Evolutionary conservation across 2,329 filamentous ascomycete species (phyloP).

Genomic region (Magnaporthiopsis rhizophila): DNA sequence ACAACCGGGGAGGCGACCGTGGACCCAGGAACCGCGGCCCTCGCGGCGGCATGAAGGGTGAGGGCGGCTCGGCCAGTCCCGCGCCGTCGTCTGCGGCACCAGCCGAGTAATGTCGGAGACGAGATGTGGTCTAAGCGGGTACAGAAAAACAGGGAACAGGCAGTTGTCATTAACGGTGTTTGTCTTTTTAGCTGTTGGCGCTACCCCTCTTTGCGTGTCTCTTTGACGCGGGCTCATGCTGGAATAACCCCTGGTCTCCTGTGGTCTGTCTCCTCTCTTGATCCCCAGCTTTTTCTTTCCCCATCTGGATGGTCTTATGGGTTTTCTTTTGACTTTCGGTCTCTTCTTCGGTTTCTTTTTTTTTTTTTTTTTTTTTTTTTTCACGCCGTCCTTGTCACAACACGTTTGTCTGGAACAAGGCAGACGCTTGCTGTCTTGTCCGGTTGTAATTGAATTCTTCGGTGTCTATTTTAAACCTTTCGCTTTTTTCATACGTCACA

Average conservation of each 20-base stretch:
- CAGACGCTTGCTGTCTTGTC: neutral
- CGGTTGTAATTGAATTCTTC: neutral
- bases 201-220: neutral
- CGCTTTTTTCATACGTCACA: neutral
- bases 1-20: conserved; percentile 43
- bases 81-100: conserved; percentile 44
- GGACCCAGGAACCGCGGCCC: conserved; percentile 47
- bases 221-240: neutral
- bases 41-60: conserved; percentile 25
- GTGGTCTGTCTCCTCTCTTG: neutral
- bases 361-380: neutral
- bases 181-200: neutral
- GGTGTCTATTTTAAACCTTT: neutral
- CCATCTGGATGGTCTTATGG: neutral
- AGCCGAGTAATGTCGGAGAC: neutral
- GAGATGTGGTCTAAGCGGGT: neutral
- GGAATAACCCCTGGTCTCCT: neutral
- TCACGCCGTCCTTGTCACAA: neutral
- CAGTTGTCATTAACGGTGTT: neutral
- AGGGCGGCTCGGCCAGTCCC: conserved; percentile 48
- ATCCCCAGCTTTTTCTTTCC: neutral
- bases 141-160: neutral
- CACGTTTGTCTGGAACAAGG: neutral
- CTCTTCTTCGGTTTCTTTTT: conserved; percentile 7
- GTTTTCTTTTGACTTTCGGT: neutral